Evolutionary conservation across 176 grass and related monocot species (phyloP).

Genomic region (Elymus sibiricus): DNA sequence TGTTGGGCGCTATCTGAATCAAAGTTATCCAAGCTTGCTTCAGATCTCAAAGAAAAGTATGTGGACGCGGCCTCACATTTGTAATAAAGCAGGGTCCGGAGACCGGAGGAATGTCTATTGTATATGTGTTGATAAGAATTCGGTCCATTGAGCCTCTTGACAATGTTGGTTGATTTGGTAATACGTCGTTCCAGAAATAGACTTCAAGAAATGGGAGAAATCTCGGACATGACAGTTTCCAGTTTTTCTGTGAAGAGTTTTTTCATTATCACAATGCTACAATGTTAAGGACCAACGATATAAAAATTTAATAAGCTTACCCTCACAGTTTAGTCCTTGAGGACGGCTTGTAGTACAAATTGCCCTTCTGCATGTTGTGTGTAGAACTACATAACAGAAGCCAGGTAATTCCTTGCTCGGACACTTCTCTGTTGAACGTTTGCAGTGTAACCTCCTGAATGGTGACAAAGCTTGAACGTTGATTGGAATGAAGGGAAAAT

Average conservation of each 20-base stretch:
- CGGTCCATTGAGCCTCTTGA: too few relatives aligned
- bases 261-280: too few relatives aligned
- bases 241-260: background rate
- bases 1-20: too few relatives aligned
- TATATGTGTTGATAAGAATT: too few relatives aligned
- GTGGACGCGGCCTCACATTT: too few relatives aligned
- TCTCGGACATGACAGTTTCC: background rate
- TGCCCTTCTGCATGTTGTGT: slow-evolving; percentile 44
- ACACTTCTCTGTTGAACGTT: slow-evolving; percentile 73
- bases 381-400: slow-evolving; percentile 62
- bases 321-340: slow-evolving; percentile 53
- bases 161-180: too few relatives aligned
- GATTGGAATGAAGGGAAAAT: background rate
- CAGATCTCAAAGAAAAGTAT: too few relatives aligned
- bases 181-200: too few relatives aligned
- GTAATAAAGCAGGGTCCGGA: too few relatives aligned
- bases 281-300: background rate
- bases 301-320: slow-evolving; percentile 13
- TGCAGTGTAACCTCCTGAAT: slow-evolving; percentile 60
- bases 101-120: too few relatives aligned
- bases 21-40: too few relatives aligned
- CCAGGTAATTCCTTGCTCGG: slow-evolving; percentile 65
- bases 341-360: slow-evolving; percentile 42
- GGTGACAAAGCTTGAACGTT: slow-evolving; percentile 21
- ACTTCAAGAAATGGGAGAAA: background rate